These are phyloP conservation scores for Oenanthe javanica DNA, from an alignment of 140 eudicot genomes.

Conservation along the genomic window DNA sequence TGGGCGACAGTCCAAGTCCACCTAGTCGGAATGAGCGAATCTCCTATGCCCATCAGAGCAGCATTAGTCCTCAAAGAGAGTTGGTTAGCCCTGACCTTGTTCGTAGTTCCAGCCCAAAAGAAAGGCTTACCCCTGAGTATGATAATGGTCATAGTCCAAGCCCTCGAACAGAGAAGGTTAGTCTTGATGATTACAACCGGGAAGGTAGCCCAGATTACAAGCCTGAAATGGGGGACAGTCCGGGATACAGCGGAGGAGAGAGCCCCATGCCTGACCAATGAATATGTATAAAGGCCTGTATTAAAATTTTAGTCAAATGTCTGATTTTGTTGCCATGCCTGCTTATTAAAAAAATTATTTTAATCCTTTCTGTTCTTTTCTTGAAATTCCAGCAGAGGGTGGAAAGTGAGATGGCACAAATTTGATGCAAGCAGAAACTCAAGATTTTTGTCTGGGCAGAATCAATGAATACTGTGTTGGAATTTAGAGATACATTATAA, in stretches of 20 bases:
- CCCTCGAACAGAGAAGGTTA: neutral
- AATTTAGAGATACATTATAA: neutral
- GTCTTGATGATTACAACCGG: conserved; percentile 5
- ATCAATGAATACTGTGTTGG: neutral
- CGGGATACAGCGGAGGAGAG: neutral
- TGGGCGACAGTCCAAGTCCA: neutral
- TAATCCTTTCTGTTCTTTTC: neutral
- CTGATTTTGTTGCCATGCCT: neutral
- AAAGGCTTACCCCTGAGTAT: neutral
- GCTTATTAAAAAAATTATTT: too few relatives aligned
- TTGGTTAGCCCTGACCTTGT: conserved; percentile 3
- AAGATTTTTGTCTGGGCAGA: neutral
- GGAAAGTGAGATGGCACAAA: neutral
- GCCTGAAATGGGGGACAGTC: neutral
- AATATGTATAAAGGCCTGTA: neutral
- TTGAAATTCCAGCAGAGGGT: neutral
- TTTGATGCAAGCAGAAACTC: neutral
- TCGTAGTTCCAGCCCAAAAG: conserved; percentile 23
- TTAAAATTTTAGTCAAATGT: neutral
- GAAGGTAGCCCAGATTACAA: conserved; percentile 2
- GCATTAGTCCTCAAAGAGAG: conserved; percentile 27
- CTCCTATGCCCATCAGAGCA: conserved; percentile 23
- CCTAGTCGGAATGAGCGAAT: neutral
- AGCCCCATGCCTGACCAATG: neutral
- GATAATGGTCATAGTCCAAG: conserved; percentile 6